Conservation (phyloP, 805 yeast genomes). For the Zygotorulaspora florentina region DNA sequence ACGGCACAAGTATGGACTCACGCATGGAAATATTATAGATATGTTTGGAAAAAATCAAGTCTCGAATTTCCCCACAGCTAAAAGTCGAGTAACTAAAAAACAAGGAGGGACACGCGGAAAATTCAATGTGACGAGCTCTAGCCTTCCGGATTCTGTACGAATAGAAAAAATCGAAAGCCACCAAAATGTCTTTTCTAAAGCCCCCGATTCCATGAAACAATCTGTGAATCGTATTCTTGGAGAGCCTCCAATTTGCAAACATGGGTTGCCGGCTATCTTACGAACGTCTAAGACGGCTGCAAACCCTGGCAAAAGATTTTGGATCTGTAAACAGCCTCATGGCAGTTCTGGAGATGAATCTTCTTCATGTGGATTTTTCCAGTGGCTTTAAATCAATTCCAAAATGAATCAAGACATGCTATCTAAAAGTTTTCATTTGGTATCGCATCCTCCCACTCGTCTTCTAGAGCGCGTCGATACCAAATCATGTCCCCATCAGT, state of each 20-base stretch:
- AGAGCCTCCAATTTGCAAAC: conserved; percentile 45
- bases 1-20: conserved; percentile 41
- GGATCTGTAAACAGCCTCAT: conserved; percentile 46
- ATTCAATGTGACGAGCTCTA: too few relatives aligned
- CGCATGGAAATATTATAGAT: conserved; percentile 34
- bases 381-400: conserved; percentile 40
- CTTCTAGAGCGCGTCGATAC: conserved; percentile 23
- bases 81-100: conserved; percentile 6
- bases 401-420: background rate
- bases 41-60: conserved; percentile 33
- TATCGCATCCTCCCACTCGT: conserved; percentile 16
- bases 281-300: conserved; percentile 42
- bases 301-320: conserved; percentile 49
- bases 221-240: conserved; percentile 25
- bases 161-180: background rate
- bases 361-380: conserved; percentile 49
- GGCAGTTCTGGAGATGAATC: conserved; percentile 30
- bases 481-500: conserved; percentile 28
- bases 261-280: conserved; percentile 43
- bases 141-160: background rate
- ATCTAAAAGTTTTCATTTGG: background rate
- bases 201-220: background rate
- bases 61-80: background rate
- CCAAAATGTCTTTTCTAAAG: background rate
- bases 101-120: background rate